Evolutionary conservation across 805 yeast genomes (phyloP).

Genomic region (Kuraishia borneana): DNA sequence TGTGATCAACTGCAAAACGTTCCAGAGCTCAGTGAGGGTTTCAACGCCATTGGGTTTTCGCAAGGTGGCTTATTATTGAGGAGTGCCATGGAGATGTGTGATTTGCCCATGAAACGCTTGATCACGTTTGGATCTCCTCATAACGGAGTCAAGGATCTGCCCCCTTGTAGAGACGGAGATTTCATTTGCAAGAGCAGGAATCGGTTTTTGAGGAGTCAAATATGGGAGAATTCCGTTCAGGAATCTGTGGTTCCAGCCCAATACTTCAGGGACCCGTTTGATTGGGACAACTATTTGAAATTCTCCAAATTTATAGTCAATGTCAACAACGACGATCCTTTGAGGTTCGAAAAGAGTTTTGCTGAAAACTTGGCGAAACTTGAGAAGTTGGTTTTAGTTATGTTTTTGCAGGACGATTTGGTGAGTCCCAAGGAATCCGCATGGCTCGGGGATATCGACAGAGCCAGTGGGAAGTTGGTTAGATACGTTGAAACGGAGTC

Average conservation of each 20-base stretch:
- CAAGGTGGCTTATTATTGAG: constrained; percentile 81
- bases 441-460: constrained; percentile 47
- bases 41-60: constrained; percentile 69
- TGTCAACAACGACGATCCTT: constrained; percentile 48
- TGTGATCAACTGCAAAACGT: constrained; percentile 40
- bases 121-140: constrained; percentile 80
- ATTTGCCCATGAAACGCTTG: constrained; percentile 32
- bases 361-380: constrained; percentile 28
- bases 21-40: constrained; percentile 39
- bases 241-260: constrained; percentile 57
- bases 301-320: constrained; percentile 51
- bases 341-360: constrained; percentile 25
- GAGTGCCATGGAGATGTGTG: constrained; percentile 53
- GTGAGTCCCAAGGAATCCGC: constrained; percentile 66
- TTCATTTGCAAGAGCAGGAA: constrained; percentile 53
- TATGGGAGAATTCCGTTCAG: constrained; percentile 51
- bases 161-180: constrained; percentile 30
- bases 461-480: constrained; percentile 26
- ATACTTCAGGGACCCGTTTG: constrained; percentile 53
- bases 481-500: constrained; percentile 37
- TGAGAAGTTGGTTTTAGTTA: constrained; percentile 44
- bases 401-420: constrained; percentile 53
- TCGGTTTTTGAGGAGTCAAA: constrained; percentile 40
- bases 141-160: constrained; percentile 61
- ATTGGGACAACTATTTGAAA: constrained; percentile 42